Base-by-base conservation (phyloP, 139 green algal genomes). In the Prasinococcaceae sp. region DNA sequence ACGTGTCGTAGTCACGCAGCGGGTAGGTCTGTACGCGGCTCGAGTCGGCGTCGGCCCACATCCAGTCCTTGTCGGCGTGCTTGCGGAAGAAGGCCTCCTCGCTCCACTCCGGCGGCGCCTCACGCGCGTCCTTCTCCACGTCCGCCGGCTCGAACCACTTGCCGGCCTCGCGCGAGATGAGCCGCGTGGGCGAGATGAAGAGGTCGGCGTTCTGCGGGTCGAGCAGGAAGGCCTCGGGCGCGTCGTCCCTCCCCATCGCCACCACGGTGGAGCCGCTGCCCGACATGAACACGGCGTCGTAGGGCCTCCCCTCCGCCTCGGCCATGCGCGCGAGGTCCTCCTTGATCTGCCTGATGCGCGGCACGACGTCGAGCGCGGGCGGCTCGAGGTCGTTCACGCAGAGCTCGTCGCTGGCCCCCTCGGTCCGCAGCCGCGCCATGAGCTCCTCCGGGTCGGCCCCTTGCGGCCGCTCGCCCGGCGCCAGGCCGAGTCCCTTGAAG, bases 201-300 rank as follows among this genome's bases (percentile, higher is more conserved):
- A 92, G n/a, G 3, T 80, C 61, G 45, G 77, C 19, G 10, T 27
- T 29, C 16, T 56, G 30, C 8, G 6, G 5, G 5, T 89, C 59
- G 46, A 81, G 89, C 8, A n/a, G n/a, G n/a, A n/a, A n/a, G n/a
- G n/a, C n/a, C n/a, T 35, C 43, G 0, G 83, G 81, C 6, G 60
- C 40, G 6, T 61, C 47, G 49, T 87, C 73, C 3, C 55, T 68
- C 19, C 87, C 87, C 16, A 90, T 60, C 32, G 74, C 66, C 32
- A 96, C 86, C 8, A 96, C 83, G 1, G 86, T 94, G 47, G 68
- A 84, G 33, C 87, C 87, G 53, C 82, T 93, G 47, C 90, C 90
- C 6, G 84, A 92, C 88, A 98, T 97, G 66, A 99, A 98, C 17
- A 96, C 90, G 2, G 77, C 72, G 25, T 52, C 49, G 52, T 84